Conservation (phyloP, 2,329 filamentous ascomycete genomes). For the Fusarium luffae region DNA sequence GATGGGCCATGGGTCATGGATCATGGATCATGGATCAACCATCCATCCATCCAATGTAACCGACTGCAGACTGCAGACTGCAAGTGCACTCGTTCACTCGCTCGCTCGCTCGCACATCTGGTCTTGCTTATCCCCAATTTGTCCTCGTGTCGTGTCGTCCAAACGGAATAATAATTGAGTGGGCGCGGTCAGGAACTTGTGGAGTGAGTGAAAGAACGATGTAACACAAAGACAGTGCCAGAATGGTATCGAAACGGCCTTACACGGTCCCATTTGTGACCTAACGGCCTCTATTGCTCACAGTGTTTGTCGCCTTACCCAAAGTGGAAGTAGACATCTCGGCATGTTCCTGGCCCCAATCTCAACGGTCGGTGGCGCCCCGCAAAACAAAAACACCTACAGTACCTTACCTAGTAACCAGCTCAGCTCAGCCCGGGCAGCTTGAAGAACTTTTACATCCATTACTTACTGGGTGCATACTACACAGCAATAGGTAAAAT, state of each 20-base stretch:
- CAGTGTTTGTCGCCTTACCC: conserved; percentile 28
- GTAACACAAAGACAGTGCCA: conserved; percentile 39
- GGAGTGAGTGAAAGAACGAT: conserved; percentile 34
- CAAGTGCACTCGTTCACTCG: neutral
- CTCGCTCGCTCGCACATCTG: neutral
- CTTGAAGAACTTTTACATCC: neutral
- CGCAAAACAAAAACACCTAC: conserved; percentile 11
- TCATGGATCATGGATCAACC: conserved; percentile 17
- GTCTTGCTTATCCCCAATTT: conserved; percentile 23
- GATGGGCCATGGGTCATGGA: conserved; percentile 32
- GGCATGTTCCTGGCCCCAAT: conserved; percentile 27
- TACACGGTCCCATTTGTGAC: neutral
- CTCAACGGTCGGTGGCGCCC: conserved; percentile 30
- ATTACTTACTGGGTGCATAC: neutral
- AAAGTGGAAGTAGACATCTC: conserved; percentile 23
- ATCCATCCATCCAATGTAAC: conserved; percentile 11
- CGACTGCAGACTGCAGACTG: neutral
- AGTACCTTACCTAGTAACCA: no score
- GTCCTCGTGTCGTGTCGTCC: conserved; percentile 17
- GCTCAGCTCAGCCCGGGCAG: neutral
- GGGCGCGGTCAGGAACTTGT: conserved; percentile 39
- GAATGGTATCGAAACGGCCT: neutral
- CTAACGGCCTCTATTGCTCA: conserved; percentile 15
- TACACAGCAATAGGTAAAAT: neutral
- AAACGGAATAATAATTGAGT: conserved; percentile 38